Conservation (phyloP, 768 basidiomycete genomes). For the Russula virescens region DNA sequence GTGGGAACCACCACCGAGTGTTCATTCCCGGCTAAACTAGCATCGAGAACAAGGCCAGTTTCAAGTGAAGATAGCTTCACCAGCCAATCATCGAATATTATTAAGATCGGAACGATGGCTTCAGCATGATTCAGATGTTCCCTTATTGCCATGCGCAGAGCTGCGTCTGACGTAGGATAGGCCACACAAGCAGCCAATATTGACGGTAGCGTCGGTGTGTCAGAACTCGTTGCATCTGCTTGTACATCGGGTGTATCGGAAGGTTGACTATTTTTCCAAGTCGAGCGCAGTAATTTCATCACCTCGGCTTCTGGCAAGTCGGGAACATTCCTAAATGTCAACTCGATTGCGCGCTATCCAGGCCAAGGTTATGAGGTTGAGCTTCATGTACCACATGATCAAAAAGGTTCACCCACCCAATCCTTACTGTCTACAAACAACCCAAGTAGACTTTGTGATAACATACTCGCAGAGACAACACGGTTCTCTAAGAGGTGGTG, state of each 20-base stretch:
- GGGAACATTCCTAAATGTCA: constrained; percentile 47
- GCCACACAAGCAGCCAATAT: constrained; percentile 37
- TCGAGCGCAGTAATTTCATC: constrained; percentile 43
- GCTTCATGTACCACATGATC: background rate
- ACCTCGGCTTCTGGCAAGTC: constrained; percentile 67
- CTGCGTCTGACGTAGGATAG: constrained; percentile 37
- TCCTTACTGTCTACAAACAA: constrained; percentile 51
- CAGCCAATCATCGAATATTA: constrained; percentile 48
- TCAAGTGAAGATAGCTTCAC: constrained; percentile 29
- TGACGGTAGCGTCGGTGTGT: constrained; percentile 33
- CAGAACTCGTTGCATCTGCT: constrained; percentile 31
- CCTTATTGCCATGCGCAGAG: constrained; percentile 48
- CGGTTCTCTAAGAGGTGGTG: constrained; percentile 51
- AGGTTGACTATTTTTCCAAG: constrained; percentile 29
- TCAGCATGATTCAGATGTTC: constrained; percentile 43
- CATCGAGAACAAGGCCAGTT: constrained; percentile 31
- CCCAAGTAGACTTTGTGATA: constrained; percentile 52
- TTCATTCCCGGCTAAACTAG: constrained; percentile 34
- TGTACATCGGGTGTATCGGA: constrained; percentile 32
- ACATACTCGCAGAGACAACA: constrained; percentile 55
- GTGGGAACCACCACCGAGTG: background rate
- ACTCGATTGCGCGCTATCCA: constrained; percentile 35
- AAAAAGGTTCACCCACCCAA: constrained; percentile 47
- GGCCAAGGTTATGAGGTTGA: background rate
- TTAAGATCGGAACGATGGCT: constrained; percentile 43